Base-by-base conservation (phyloP, 192 early-diverging fungal species). In the Entomortierella lignicola region DNA sequence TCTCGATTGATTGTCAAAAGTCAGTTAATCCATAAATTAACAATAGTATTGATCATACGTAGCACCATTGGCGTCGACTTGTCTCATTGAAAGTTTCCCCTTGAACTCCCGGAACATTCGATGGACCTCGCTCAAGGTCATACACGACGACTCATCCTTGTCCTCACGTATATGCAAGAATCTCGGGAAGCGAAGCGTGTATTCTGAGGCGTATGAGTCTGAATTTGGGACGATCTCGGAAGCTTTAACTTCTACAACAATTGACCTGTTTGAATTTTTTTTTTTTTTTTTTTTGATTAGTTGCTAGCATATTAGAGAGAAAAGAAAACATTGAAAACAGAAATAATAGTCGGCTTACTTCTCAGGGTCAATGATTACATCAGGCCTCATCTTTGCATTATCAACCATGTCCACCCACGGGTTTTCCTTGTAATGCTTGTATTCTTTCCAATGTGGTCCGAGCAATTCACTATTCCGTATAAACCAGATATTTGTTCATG, bases 131-230 rank as follows among this genome's bases (percentile, higher is more conserved):
- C 75, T 79, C 67, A 82, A 48, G n/a, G 80, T 87, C 84, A 83
- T 85, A 43, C 79, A 72, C 12, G 82, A 82, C 0, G 69, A 56
- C 72, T 79, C 83, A 18, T 70, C 65, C 69, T 95, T 94, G 72
- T 95, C 92, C 10, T 85, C 53, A 4, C 94, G 84, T n/a, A 93
- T 58, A 53, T 60, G 81, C 15, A 89, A 81, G 67, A 92, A 94
- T 15, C 93, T 82, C 4, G 94, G 94, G 65, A 95, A 95, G 20
- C 94, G 90, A 29, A 95, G 73, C 10, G 94, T 94, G 41, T 82
- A 90, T 15, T 85, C 83, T n/a, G 84, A 54, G 0, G 82, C 87
- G 63, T 90, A 94, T 0, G 73, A 72, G 5, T 52, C 83, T 83
- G 72, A 83, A 70, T 68, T 80, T 20, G 79, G 51, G 10, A 85